These are phyloP conservation scores for Lentinula sp. DNA, from an alignment of 768 basidiomycete genomes.

Conservation along the genomic window DNA sequence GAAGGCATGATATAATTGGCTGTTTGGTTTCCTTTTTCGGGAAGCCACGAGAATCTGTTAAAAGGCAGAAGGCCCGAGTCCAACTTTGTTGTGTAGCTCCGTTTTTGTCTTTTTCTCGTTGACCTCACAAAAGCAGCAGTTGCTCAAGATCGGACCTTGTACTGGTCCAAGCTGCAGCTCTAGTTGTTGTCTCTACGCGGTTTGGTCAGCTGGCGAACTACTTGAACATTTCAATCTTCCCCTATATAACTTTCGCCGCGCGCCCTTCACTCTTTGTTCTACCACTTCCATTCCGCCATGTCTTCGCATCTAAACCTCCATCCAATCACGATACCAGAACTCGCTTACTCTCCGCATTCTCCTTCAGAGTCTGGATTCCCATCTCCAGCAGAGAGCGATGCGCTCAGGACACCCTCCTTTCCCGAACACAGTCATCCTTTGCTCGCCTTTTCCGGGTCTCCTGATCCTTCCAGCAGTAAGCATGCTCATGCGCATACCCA, in stretches of 20 bases:
- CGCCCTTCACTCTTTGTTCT: constrained; percentile 9
- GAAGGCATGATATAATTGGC: not conserved
- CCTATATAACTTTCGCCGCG: constrained; percentile 1
- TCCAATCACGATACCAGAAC: constrained; percentile 19
- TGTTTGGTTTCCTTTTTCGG: not conserved
- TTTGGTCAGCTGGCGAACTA: constrained; percentile 1
- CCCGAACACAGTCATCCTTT: constrained; percentile 22
- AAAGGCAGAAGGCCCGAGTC: not conserved
- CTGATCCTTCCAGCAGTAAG: not conserved
- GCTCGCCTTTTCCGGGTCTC: constrained; percentile 9
- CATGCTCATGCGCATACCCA: constrained; percentile 4
- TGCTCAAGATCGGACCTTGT: not conserved
- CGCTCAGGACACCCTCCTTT: constrained; percentile 32
- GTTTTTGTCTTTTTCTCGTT: constrained; percentile 2
- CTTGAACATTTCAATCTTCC: constrained; percentile 4
- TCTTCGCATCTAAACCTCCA: constrained; percentile 15
- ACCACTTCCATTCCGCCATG: constrained; percentile 8
- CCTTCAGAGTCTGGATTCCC: constrained; percentile 23
- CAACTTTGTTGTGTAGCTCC: constrained; percentile 1
- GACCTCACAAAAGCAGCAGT: not conserved
- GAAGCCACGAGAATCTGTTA: not conserved
- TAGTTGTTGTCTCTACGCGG: not conserved
- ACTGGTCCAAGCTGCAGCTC: not conserved
- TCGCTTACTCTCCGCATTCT: constrained; percentile 23
- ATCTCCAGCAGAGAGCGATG: constrained; percentile 35